phyloP scores from a whole-genome alignment of 352 stramenopile species.

The Nothophytophthora sp. region DNA sequence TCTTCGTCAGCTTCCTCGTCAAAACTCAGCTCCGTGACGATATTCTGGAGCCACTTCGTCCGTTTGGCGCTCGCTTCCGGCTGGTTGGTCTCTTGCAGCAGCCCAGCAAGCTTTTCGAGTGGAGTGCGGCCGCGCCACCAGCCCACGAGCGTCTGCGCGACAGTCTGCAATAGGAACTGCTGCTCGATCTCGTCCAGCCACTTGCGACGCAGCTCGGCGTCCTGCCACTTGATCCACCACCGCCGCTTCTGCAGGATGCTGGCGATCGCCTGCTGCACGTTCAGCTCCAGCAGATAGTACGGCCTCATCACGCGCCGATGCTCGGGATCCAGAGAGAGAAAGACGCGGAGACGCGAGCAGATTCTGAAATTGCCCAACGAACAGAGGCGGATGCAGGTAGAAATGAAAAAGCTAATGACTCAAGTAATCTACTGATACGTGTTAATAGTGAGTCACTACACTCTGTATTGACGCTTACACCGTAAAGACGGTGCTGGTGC shows the following conservation, averaged over 20 bases:
- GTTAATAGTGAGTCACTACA: no score
- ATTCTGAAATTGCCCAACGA: no score
- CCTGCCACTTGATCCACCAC: conserved; percentile 45
- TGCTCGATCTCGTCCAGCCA: conserved; percentile 39
- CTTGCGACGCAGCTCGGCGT: conserved; percentile 21
- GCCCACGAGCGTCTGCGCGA: conserved; percentile 19
- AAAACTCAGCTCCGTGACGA: conserved; percentile 16
- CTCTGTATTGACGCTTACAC: no score
- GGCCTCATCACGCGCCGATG: no score
- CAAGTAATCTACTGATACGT: no score
- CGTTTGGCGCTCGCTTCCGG: conserved; percentile 9
- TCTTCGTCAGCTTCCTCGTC: conserved; percentile 14
- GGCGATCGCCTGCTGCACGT: conserved; percentile 30
- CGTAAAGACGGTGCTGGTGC: no score
- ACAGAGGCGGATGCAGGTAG: no score
- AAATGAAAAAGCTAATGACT: no score
- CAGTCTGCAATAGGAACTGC: conserved; percentile 20
- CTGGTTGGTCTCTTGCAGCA: conserved; percentile 2
- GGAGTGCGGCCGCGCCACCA: conserved; percentile 11
- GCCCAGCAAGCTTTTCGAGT: conserved; percentile 2
- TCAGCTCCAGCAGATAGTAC: conserved; percentile 39
- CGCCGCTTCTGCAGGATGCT: conserved; percentile 41
- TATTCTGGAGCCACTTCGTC: conserved; percentile 15
- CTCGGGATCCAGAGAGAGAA: no score
- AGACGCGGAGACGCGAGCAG: no score